Percentiles rank a stretch among this genome's conserved stretches.
Conservation (phyloP, 2,329 filamentous ascomycete species). For the Paecilomyces sp. region DNA sequence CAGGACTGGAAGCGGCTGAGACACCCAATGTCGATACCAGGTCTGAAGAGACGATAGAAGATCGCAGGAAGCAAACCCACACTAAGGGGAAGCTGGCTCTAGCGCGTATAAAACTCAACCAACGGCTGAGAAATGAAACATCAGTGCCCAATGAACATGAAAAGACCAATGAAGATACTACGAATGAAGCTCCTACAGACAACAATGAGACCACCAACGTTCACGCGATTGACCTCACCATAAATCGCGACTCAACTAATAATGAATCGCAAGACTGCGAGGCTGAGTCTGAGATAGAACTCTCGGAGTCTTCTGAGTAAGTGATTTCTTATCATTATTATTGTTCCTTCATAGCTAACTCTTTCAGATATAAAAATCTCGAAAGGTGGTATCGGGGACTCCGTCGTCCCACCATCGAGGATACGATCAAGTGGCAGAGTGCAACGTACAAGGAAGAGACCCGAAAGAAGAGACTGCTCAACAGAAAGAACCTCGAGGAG, state of each 20-base stretch:
- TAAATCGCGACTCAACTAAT: not conserved
- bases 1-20: not conserved
- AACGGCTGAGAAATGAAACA: not conserved
- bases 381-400: slow-evolving; percentile 5
- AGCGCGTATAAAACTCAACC: not conserved
- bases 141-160: not conserved
- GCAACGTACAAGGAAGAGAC: slow-evolving; percentile 4
- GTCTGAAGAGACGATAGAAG: not conserved
- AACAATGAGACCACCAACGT: not conserved
- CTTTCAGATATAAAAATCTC: slow-evolving; percentile 6
- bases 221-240: too few relatives aligned
- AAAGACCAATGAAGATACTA: not conserved
- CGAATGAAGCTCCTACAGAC: not conserved
- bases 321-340: not conserved
- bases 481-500: slow-evolving; percentile 1
- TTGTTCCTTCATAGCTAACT: not conserved
- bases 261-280: not conserved
- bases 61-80: not conserved
- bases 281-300: not conserved
- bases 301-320: not conserved
- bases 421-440: slow-evolving; percentile 5
- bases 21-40: not conserved
- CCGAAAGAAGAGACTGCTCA: slow-evolving; percentile 4
- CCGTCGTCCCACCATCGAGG: slow-evolving; percentile 2
- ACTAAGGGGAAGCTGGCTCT: not conserved